Conservation (phyloP, 768 basidiomycete species). For the Podaxis pistillaris region DNA sequence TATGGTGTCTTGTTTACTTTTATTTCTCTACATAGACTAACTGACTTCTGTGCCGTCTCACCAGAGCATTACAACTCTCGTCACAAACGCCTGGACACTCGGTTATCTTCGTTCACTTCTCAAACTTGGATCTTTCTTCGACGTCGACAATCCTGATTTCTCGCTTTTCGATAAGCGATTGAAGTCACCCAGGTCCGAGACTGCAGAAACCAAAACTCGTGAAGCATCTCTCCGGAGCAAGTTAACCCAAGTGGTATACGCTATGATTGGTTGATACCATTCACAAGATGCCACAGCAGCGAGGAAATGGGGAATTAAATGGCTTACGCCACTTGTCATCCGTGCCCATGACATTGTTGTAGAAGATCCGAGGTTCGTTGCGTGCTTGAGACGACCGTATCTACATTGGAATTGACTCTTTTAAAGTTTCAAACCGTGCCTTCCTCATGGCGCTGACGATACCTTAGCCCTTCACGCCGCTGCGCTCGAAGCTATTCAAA, state of each 20-base stretch:
- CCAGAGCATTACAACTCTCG: slow-evolving; percentile 18
- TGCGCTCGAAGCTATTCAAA: neutral
- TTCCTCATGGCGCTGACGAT: slow-evolving; percentile 12
- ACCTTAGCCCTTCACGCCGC: slow-evolving; percentile 13
- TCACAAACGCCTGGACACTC: slow-evolving; percentile 21
- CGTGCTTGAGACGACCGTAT: too few relatives aligned
- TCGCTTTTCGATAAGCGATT: neutral
- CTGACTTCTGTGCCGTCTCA: neutral
- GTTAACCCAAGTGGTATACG: slow-evolving; percentile 17
- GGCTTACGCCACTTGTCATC: slow-evolving; percentile 21
- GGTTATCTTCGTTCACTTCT: slow-evolving; percentile 22
- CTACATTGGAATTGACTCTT: neutral
- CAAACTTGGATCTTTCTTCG: slow-evolving; percentile 22
- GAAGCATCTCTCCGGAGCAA: slow-evolving; percentile 7
- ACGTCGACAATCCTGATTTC: slow-evolving; percentile 5
- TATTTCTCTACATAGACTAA: neutral
- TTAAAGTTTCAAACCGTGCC: slow-evolving; percentile 8
- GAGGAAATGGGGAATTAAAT: slow-evolving; percentile 21
- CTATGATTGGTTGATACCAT: slow-evolving; percentile 26
- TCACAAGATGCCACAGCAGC: slow-evolving; percentile 17
- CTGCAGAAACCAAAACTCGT: neutral
- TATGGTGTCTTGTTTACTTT: neutral
- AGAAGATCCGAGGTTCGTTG: slow-evolving; percentile 13
- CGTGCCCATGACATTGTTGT: slow-evolving; percentile 18
- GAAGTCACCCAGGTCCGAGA: neutral